Conservation (phyloP, 2,329 filamentous ascomycete species). For the Pseudogymnoascus sp. region DNA sequence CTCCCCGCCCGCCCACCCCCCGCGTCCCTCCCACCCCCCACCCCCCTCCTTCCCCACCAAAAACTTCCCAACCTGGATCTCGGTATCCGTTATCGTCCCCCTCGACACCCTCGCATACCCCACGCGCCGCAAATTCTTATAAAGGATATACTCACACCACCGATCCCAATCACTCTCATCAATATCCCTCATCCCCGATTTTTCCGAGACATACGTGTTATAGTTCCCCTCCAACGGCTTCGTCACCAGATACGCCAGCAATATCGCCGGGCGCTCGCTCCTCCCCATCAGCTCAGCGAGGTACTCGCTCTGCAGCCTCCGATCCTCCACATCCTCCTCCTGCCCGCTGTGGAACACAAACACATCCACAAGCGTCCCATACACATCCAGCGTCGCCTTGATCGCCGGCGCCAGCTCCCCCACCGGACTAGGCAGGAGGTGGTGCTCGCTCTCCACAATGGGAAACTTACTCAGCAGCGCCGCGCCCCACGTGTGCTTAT, state of each 20-base stretch:
- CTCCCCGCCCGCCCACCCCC: constrained; percentile 43
- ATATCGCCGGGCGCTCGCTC: constrained; percentile 67
- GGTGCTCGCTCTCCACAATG: constrained; percentile 93
- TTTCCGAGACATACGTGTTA: constrained; percentile 82
- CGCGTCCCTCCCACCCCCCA: constrained; percentile 30
- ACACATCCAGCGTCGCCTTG: constrained; percentile 89
- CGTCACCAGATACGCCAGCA: constrained; percentile 88
- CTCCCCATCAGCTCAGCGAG: constrained; percentile 81
- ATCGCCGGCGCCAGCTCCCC: constrained; percentile 94
- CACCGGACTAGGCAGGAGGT: constrained; percentile 84
- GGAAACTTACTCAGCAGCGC: constrained; percentile 95
- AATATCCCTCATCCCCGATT: constrained; percentile 90
- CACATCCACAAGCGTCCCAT: constrained; percentile 81
- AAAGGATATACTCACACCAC: constrained; percentile 98
- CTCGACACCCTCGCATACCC: constrained; percentile 87
- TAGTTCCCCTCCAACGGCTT: constrained; percentile 90
- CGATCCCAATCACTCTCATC: constrained; percentile 89
- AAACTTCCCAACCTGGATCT: constrained; percentile 95
- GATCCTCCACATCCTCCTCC: constrained; percentile 90
- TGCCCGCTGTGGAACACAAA: constrained; percentile 99
- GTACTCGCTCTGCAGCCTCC: constrained; percentile 78
- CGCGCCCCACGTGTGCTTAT: constrained; percentile 97
- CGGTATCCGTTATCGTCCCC: constrained; percentile 91
- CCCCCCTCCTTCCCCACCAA: constrained; percentile 60
- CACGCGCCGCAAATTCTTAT: constrained; percentile 75